Evolutionary conservation across 306 rosid genomes (phyloP).

Genomic region (Phaseolus lunatus): DNA sequence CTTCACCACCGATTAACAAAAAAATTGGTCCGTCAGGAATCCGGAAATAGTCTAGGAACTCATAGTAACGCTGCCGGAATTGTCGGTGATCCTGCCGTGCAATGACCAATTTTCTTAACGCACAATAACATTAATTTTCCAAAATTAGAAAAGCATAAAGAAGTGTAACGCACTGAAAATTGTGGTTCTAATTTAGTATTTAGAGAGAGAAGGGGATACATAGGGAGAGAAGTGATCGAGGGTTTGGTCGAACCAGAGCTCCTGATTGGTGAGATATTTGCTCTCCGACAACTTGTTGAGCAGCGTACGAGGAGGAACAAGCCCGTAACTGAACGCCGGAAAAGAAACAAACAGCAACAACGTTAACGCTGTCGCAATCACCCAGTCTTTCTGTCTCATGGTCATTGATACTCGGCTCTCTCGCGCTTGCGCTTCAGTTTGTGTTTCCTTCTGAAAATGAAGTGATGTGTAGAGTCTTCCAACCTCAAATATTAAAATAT

Average conservation of each 20-base stretch:
- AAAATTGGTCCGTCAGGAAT: conserved; percentile 83
- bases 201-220: conserved; percentile 45
- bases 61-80: conserved; percentile 88
- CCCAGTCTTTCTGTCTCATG: conserved; percentile 37
- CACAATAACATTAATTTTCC: not conserved
- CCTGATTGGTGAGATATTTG: conserved; percentile 53
- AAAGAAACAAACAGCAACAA: conserved; percentile 45
- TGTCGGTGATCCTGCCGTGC: conserved; percentile 71
- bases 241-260: conserved; percentile 78
- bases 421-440: not conserved
- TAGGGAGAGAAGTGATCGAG: conserved; percentile 93
- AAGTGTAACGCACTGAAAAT: not conserved
- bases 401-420: not conserved
- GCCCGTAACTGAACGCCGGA: conserved; percentile 45
- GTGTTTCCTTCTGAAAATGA: not conserved
- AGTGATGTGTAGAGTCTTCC: not conserved
- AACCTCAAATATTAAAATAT: not conserved
- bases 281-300: conserved; percentile 49
- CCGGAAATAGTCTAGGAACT: conserved; percentile 79
- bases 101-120: not conserved
- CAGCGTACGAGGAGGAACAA: conserved; percentile 53
- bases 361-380: conserved; percentile 30
- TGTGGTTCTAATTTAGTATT: not conserved
- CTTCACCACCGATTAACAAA: conserved; percentile 82
- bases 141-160: not conserved